phyloP scores from a whole-genome alignment of 2,329 filamentous ascomycete genomes.

The Ceratocystis diversiconidia region DNA sequence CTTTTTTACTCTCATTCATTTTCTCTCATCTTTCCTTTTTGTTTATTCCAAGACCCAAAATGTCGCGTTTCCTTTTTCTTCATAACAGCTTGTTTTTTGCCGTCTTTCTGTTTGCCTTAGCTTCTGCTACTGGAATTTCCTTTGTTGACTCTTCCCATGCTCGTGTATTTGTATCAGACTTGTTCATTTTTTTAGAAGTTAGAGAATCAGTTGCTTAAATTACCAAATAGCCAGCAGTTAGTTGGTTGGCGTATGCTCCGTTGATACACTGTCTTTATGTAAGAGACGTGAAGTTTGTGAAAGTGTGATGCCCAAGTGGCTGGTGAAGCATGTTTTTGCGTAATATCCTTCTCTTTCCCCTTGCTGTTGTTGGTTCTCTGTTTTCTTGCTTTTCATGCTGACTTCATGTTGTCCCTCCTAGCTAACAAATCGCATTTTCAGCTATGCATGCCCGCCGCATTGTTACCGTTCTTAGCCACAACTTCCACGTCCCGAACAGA shows the following conservation, averaged over 20 bases:
- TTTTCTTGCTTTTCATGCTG: neutral
- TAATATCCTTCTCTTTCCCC: neutral
- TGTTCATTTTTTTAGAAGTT: constrained; percentile 6
- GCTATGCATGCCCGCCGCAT: neutral
- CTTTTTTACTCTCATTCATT: neutral
- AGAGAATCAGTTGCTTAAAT: neutral
- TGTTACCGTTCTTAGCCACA: neutral
- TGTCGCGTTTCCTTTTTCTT: neutral
- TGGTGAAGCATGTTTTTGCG: neutral
- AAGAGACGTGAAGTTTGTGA: neutral
- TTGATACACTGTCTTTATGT: neutral
- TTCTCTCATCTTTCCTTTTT: neutral
- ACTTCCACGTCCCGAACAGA: constrained; percentile 51
- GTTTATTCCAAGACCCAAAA: neutral
- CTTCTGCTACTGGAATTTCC: too few relatives aligned
- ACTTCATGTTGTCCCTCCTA: neutral
- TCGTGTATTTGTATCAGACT: constrained; percentile 2
- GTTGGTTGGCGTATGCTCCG: too few relatives aligned
- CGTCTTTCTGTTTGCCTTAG: neutral
- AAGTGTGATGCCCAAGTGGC: neutral
- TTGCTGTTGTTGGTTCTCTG: neutral
- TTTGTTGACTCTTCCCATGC: too few relatives aligned
- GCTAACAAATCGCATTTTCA: neutral
- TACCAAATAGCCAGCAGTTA: neutral
- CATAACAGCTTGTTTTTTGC: neutral